Percentiles rank a stretch among this genome's conserved stretches.
phyloP scores from a whole-genome alignment of 805 yeast genomes.

The Millerozyma acaciae region DNA sequence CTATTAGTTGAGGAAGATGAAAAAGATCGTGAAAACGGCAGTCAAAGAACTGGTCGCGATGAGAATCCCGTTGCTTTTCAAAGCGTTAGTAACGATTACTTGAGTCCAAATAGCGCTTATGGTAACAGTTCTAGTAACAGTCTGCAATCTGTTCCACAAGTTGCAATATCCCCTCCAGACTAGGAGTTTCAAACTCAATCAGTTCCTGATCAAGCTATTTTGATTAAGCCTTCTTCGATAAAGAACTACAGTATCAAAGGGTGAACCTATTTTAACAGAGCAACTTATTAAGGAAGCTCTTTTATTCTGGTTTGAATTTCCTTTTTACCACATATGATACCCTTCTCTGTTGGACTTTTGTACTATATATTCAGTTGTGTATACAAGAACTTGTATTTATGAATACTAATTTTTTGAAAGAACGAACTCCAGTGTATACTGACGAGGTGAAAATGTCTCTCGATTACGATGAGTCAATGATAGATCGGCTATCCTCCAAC shows the following conservation, averaged over 20 bases:
- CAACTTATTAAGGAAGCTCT: too few relatives aligned
- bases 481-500: constrained; percentile 23
- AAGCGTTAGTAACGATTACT: constrained; percentile 9
- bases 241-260: too few relatives aligned
- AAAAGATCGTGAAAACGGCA: constrained; percentile 16
- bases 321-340: too few relatives aligned
- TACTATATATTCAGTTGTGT: too few relatives aligned
- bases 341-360: too few relatives aligned
- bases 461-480: constrained; percentile 29
- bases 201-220: too few relatives aligned
- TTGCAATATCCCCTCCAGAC: constrained; percentile 40
- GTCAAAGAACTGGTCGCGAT: constrained; percentile 5
- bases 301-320: too few relatives aligned
- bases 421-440: not conserved
- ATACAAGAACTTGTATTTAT: too few relatives aligned
- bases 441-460: constrained; percentile 14
- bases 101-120: constrained; percentile 16
- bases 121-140: constrained; percentile 6
- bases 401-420: too few relatives aligned
- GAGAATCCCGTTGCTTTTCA: constrained; percentile 2
- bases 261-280: too few relatives aligned
- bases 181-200: too few relatives aligned
- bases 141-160: constrained; percentile 21
- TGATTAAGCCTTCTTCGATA: too few relatives aligned
- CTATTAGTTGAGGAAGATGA: constrained; percentile 40